A percentile compares a stretch with the other conserved stretches of the same genome.
Evolutionary conservation across 345 rosid genomes (phyloP).

Genomic region (Lumnitzera racemosa): DNA sequence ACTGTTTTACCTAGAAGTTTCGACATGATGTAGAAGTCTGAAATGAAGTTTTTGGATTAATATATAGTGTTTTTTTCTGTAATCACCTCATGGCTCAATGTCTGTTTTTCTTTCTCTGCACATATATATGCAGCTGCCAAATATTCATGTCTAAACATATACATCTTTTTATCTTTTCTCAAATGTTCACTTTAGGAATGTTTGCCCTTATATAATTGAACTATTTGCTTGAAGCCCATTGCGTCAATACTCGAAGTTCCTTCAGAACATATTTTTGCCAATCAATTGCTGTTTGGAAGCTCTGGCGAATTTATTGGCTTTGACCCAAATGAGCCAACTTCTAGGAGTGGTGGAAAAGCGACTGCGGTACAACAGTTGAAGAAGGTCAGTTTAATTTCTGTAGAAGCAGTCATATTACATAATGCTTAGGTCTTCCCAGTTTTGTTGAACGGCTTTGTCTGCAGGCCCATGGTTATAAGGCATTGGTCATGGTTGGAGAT

Average conservation of each 20-base stretch:
- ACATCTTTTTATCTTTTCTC: too few relatives aligned
- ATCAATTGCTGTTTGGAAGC: constrained; percentile 61
- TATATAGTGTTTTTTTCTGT: too few relatives aligned
- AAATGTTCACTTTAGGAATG: background rate
- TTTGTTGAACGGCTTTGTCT: constrained; percentile 13
- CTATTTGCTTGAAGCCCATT: constrained; percentile 55
- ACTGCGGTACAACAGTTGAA: constrained; percentile 79
- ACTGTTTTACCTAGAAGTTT: too few relatives aligned
- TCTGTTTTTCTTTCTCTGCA: too few relatives aligned
- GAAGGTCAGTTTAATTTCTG: constrained; percentile 33
- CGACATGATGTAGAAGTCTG: too few relatives aligned
- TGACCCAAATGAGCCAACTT: constrained; percentile 82
- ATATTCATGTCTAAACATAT: too few relatives aligned
- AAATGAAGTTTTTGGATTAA: too few relatives aligned
- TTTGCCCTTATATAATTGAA: constrained; percentile 1
- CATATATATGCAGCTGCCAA: too few relatives aligned
- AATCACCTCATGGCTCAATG: too few relatives aligned
- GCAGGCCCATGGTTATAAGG: constrained; percentile 67
- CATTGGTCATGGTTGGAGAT: constrained; percentile 90
- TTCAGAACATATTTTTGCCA: constrained; percentile 74
- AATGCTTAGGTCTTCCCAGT: constrained; percentile 7
- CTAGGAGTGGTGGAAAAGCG: constrained; percentile 96
- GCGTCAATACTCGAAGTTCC: constrained; percentile 86
- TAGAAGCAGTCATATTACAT: background rate
- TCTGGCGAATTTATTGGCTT: constrained; percentile 77